phyloP scores from a whole-genome alignment of 129 eudicot genomes.

The Centella asiatica region DNA sequence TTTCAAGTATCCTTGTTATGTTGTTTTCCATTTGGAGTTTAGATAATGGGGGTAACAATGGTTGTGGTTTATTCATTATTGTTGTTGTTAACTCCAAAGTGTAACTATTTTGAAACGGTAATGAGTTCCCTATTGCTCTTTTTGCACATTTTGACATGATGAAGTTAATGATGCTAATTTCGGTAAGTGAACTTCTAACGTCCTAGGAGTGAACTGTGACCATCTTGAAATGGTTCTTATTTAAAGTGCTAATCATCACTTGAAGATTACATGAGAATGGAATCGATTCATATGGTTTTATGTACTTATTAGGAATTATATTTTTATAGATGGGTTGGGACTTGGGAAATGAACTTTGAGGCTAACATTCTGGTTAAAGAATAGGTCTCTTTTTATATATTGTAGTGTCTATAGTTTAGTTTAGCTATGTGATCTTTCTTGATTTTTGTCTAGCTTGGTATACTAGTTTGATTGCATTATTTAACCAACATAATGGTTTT shows the following conservation, averaged over 20 bases:
- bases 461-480: not conserved
- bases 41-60: not conserved
- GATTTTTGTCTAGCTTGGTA: not conserved
- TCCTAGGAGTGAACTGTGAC: not conserved
- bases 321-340: not conserved
- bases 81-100: not conserved
- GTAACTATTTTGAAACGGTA: not conserved
- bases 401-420: not conserved
- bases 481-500: not conserved
- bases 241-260: not conserved
- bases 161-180: not conserved
- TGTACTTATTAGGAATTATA: not conserved
- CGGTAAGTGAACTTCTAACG: not conserved
- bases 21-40: not conserved
- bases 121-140: not conserved
- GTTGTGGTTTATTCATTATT: too few relatives aligned
- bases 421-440: not conserved
- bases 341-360: not conserved
- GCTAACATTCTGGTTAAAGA: not conserved
- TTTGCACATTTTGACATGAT: not conserved
- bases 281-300: too few relatives aligned
- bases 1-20: too few relatives aligned
- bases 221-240: not conserved
- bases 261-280: not conserved
- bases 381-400: not conserved